Percentiles rank a stretch among this genome's conserved stretches.
Evolutionary conservation across 805 yeast genomes (phyloP).

Genomic region (Kluyveromyces lactis): DNA sequence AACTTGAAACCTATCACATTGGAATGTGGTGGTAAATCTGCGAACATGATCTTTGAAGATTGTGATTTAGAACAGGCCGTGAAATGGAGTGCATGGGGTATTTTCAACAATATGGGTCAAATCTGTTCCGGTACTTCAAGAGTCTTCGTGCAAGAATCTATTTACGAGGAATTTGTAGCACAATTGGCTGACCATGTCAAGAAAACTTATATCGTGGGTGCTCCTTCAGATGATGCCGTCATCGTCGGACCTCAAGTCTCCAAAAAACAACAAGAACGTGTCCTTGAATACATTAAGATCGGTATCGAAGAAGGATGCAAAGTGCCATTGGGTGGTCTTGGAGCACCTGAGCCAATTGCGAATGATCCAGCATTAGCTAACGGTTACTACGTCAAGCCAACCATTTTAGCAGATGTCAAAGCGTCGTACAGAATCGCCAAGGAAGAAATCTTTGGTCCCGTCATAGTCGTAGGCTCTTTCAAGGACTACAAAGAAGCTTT

Average conservation of each 20-base stretch:
- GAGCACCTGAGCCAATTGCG: conserved; percentile 22
- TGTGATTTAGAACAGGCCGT: conserved; percentile 40
- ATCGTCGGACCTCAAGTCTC: conserved; percentile 52
- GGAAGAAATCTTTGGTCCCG: conserved; percentile 51
- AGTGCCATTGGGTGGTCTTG: conserved; percentile 37
- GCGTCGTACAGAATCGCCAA: conserved; percentile 34
- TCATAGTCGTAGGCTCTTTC: conserved; percentile 36
- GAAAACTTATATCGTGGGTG: conserved; percentile 35
- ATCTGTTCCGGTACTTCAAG: conserved; percentile 60
- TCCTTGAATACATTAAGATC: conserved; percentile 36
- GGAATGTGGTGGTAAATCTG: conserved; percentile 49
- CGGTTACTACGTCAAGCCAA: conserved; percentile 38
- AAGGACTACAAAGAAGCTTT: conserved; percentile 38
- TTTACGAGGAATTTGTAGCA: conserved; percentile 42
- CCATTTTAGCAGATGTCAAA: conserved; percentile 39
- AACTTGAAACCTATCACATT: conserved; percentile 41
- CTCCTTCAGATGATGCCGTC: conserved; percentile 35
- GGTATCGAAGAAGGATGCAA: conserved; percentile 51
- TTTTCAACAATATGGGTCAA: conserved; percentile 55
- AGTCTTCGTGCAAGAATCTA: conserved; percentile 45
- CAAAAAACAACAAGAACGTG: conserved; percentile 38
- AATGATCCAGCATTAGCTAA: conserved; percentile 12
- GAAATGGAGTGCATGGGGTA: conserved; percentile 47
- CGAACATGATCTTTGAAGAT: conserved; percentile 39
- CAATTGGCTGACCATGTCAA: conserved; percentile 31